Base-by-base conservation (phyloP, 495 filamentous ascomycete genomes). In the Penicillium soppii region DNA sequence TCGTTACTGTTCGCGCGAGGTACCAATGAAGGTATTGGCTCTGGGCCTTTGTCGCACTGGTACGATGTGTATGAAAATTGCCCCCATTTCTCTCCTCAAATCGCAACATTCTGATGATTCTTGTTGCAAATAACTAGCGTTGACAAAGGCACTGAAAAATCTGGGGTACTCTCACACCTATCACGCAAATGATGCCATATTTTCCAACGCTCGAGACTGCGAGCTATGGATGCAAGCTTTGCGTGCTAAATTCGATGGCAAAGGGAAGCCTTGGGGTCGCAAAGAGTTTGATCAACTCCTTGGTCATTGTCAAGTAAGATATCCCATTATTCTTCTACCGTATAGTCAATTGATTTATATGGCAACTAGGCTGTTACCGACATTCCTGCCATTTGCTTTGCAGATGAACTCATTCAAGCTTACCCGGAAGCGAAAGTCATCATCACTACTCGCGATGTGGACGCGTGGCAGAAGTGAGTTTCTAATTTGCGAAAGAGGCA, bases 361-460 rank as follows among this genome's bases (percentile, higher is more conserved):
- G 37, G 37, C 19, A 43, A 20, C 26, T 44, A 45, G 1, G 52
- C 52, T 7, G 37, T 54, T 1, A 73, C 70, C 53, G 81, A 84
- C 57, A 71, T 72, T 56, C 80, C 80, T 0, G 76, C 76, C 19
- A 67, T 68, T n/a, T 63, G 68, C 15, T 82, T 83, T 53, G 70
- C 73, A 23, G 66, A 74, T 35, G 80, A 83, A 50, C 66, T 85
- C 4, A 75, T 79, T n/a, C 66, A 74, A 17, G 74, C 78, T 5
- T 85, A 85, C 49, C 79, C 82, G 0, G 72, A 83, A 7, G 81
- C 82, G 30, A 82, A 82, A 50, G 73, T 83, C 13, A 65, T 85
- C 17, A 63, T 85, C 12, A 78, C 75, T 1, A 68, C 62, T 1
- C 69, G 82, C 10, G 77, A 82, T 42, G 56, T 66, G 3, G 72